Evolutionary conservation across 2,329 filamentous ascomycete species (phyloP).

Genomic region (Acephala macrosclerotiorum): DNA sequence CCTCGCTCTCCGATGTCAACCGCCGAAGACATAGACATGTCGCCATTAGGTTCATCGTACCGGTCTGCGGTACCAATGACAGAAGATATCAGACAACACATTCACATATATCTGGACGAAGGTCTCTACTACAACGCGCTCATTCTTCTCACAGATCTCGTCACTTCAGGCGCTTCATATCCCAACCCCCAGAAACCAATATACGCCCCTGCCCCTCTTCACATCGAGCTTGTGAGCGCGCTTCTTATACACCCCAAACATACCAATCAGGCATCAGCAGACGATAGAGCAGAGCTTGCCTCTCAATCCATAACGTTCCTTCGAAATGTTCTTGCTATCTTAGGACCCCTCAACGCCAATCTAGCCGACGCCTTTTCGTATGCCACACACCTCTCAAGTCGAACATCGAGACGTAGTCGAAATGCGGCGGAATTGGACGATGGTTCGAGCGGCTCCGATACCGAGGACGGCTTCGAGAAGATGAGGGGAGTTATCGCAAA

Average conservation of each 20-base stretch:
- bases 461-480: slow-evolving; percentile 53
- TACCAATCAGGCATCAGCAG: slow-evolving; percentile 74
- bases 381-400: slow-evolving; percentile 39
- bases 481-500: slow-evolving; percentile 68
- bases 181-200: slow-evolving; percentile 52
- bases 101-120: slow-evolving; percentile 78
- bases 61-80: slow-evolving; percentile 63
- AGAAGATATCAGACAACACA: slow-evolving; percentile 70
- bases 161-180: slow-evolving; percentile 57
- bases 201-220: slow-evolving; percentile 72
- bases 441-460: slow-evolving; percentile 51
- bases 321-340: slow-evolving; percentile 66
- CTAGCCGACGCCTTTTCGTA: slow-evolving; percentile 79
- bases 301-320: slow-evolving; percentile 75
- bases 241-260: slow-evolving; percentile 82
- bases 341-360: slow-evolving; percentile 74
- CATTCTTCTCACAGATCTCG: slow-evolving; percentile 68
- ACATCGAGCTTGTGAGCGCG: slow-evolving; percentile 80
- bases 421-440: slow-evolving; percentile 44
- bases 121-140: slow-evolving; percentile 69
- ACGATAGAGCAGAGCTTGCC: slow-evolving; percentile 68
- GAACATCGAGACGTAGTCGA: slow-evolving; percentile 40
- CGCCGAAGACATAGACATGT: background rate
- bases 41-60: slow-evolving; percentile 47
- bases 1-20: slow-evolving; percentile 17